Conservation (phyloP, 768 basidiomycete genomes). For the Suillus weaverae region DNA sequence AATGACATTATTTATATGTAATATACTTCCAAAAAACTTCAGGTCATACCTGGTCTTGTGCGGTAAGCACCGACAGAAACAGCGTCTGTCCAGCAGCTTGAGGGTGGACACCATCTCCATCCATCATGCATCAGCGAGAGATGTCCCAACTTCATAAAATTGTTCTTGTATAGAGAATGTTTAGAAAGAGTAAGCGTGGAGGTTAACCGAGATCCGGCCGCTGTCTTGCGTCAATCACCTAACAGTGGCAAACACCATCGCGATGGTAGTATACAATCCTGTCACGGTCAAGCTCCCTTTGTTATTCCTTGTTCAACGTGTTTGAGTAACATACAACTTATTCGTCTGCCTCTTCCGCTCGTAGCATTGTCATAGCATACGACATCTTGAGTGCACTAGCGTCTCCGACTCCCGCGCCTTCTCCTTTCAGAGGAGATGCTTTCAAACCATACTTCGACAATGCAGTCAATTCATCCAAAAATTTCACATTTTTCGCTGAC, state of each 20-base stretch:
- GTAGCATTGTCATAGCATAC: conserved; percentile 60
- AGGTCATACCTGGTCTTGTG: background rate
- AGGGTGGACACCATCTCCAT: background rate
- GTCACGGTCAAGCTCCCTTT: conserved; percentile 52
- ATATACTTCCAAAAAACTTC: background rate
- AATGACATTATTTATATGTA: background rate
- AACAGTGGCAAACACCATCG: conserved; percentile 63
- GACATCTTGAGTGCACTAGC: conserved; percentile 68
- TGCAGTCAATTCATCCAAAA: conserved; percentile 40
- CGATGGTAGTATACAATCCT: conserved; percentile 51
- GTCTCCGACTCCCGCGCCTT: conserved; percentile 51
- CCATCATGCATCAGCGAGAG: background rate
- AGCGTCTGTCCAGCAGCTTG: background rate
- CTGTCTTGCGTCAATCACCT: conserved; percentile 29
- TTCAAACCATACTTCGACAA: conserved; percentile 47
- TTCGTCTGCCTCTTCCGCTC: conserved; percentile 21
- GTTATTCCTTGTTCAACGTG: conserved; percentile 44
- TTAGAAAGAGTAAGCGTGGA: background rate
- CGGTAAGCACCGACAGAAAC: background rate
- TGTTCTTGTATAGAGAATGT: background rate
- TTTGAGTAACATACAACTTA: background rate
- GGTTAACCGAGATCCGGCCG: conserved; percentile 31
- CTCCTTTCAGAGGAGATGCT: conserved; percentile 45
- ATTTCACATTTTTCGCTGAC: conserved; percentile 37
- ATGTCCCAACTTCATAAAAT: no score